phyloP scores from a whole-genome alignment of 2,329 filamentous ascomycete species.

The Ceratocystis eucalypticola region DNA sequence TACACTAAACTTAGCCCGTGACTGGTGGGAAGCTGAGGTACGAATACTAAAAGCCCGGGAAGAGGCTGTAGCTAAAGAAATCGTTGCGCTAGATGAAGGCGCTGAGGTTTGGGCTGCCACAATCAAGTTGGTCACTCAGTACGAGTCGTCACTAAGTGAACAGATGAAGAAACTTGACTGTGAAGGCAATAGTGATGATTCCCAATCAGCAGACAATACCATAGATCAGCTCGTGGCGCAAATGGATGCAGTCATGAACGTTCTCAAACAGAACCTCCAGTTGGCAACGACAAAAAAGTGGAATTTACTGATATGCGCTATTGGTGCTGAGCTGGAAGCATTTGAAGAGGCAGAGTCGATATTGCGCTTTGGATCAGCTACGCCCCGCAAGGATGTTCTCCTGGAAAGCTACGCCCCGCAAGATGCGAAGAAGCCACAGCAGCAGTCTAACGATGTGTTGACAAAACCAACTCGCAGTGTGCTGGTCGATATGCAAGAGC shows the following conservation, averaged over 20 bases:
- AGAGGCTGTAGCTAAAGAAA: conserved; percentile 45
- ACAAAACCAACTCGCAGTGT: background rate
- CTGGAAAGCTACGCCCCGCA: background rate
- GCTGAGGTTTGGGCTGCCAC: conserved; percentile 52
- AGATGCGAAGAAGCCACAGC: background rate
- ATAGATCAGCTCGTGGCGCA: conserved; percentile 37
- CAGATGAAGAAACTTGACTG: conserved; percentile 34
- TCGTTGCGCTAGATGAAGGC: conserved; percentile 53
- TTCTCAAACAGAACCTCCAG: conserved; percentile 41
- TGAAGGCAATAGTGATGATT: conserved; percentile 5
- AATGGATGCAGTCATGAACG: conserved; percentile 43
- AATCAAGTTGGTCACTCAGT: conserved; percentile 44
- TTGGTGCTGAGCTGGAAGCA: conserved; percentile 60
- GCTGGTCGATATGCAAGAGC: background rate
- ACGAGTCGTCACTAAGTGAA: conserved; percentile 49
- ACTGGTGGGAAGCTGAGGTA: conserved; percentile 57
- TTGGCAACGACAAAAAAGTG: conserved; percentile 49
- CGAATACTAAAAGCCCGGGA: conserved; percentile 41
- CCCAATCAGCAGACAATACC: conserved; percentile 27
- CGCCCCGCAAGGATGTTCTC: conserved; percentile 18
- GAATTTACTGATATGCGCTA: conserved; percentile 62
- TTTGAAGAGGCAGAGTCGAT: conserved; percentile 47
- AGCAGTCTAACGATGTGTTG: background rate
- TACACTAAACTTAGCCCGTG: conserved; percentile 55
- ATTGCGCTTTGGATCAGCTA: conserved; percentile 31